phyloP scores from a whole-genome alignment of 768 basidiomycete species.

The Leccinum aurantiacum region DNA sequence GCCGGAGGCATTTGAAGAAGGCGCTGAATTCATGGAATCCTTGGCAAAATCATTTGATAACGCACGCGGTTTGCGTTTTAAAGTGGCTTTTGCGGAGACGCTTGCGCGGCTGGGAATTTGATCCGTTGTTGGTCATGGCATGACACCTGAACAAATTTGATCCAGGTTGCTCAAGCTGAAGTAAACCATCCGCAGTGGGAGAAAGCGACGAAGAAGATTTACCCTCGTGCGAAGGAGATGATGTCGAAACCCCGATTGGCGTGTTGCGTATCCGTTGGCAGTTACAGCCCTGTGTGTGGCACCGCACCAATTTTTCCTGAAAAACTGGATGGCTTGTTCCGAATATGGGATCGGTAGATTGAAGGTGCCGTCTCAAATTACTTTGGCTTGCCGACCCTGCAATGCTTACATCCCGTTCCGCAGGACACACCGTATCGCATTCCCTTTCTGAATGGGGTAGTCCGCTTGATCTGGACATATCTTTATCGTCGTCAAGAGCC shows the following conservation, averaged over 20 bases:
- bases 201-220: conserved; percentile 83
- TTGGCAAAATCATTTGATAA: conserved; percentile 81
- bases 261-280: conserved; percentile 78
- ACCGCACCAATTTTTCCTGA: conserved; percentile 55
- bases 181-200: conserved; percentile 96
- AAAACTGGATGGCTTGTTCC: conserved; percentile 71
- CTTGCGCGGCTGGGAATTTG: conserved; percentile 50
- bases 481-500: conserved; percentile 89
- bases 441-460: conserved; percentile 74
- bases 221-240: conserved; percentile 81
- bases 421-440: conserved; percentile 77
- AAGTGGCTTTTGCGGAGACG: conserved; percentile 82
- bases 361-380: conserved; percentile 54
- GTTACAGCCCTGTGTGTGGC: conserved; percentile 85
- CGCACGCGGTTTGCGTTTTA: conserved; percentile 80
- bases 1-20: conserved; percentile 89
- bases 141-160: neutral
- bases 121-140: neutral
- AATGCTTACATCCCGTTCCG: conserved; percentile 3
- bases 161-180: conserved; percentile 89
- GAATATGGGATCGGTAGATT: conserved; percentile 73
- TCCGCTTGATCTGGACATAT: conserved; percentile 91
- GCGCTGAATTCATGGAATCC: conserved; percentile 85
- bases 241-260: conserved; percentile 88
- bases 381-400: neutral